Percentiles rank a stretch among this genome's conserved stretches.
Evolutionary conservation across 2,329 filamentous ascomycete genomes (phyloP).

Genomic region (Teratosphaeria epicoccoides): DNA sequence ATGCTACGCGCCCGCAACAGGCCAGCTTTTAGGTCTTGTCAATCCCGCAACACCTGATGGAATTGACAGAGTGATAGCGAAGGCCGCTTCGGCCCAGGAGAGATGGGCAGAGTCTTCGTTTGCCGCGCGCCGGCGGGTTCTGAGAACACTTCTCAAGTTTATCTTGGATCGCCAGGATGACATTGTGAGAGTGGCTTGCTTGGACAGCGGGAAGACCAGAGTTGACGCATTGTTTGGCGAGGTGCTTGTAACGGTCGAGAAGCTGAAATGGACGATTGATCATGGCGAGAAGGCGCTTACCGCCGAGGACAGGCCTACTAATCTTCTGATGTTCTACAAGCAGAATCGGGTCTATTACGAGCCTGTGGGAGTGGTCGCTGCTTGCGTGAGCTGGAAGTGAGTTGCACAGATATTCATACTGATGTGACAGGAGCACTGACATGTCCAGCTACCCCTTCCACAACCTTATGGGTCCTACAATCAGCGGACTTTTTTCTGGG

Average conservation of each 20-base stretch:
- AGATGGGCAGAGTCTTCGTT: constrained; percentile 73
- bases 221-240: constrained; percentile 90
- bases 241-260: constrained; percentile 87
- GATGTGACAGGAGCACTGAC: neutral
- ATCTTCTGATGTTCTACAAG: constrained; percentile 92
- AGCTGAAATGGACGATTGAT: constrained; percentile 84
- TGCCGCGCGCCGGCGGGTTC: constrained; percentile 62
- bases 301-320: constrained; percentile 67
- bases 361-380: constrained; percentile 82
- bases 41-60: constrained; percentile 65
- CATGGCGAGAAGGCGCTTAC: constrained; percentile 76
- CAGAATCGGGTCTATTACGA: constrained; percentile 83
- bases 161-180: constrained; percentile 81
- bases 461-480: constrained; percentile 84
- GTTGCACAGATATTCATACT: constrained; percentile 5
- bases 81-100: constrained; percentile 62
- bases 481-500: constrained; percentile 80
- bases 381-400: constrained; percentile 95
- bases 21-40: constrained; percentile 66
- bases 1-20: constrained; percentile 84
- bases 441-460: constrained; percentile 52
- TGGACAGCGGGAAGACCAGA: constrained; percentile 94
- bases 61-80: constrained; percentile 68
- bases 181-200: constrained; percentile 73
- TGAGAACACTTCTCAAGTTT: constrained; percentile 70